Evolutionary conservation across 1,284 basidiomycete genomes (phyloP).

Genomic region (Malassezia restricta): DNA sequence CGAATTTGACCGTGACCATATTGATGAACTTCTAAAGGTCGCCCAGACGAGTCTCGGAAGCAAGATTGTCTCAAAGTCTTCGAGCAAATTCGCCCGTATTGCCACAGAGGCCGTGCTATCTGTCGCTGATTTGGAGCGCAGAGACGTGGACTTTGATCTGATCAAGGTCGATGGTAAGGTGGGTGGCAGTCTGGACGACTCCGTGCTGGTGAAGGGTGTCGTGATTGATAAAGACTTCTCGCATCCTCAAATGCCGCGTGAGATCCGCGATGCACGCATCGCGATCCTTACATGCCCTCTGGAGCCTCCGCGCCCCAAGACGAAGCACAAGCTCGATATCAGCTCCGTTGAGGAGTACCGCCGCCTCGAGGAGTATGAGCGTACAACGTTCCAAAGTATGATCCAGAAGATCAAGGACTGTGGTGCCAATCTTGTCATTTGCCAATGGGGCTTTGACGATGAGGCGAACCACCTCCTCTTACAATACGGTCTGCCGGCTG

Average conservation of each 20-base stretch:
- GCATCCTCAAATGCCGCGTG: constrained; percentile 90
- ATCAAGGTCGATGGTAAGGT: constrained; percentile 99
- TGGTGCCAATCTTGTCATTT: constrained; percentile 97
- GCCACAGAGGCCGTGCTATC: constrained; percentile 91
- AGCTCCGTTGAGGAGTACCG: constrained; percentile 95
- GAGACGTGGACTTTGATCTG: constrained; percentile 92
- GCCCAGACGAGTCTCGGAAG: constrained; percentile 91
- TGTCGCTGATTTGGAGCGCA: constrained; percentile 85
- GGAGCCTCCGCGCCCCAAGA: constrained; percentile 95
- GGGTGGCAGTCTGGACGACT: constrained; percentile 89
- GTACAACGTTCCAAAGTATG: constrained; percentile 91
- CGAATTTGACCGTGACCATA: constrained; percentile 69
- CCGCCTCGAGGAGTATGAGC: constrained; percentile 86
- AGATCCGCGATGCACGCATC: constrained; percentile 73
- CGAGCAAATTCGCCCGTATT: constrained; percentile 87
- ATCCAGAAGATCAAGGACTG: constrained; percentile 92
- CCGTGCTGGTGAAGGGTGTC: constrained; percentile 80
- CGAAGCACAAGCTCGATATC: constrained; percentile 98
- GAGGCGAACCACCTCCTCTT: constrained; percentile 96
- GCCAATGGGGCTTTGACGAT: constrained; percentile 99
- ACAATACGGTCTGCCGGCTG: constrained; percentile 95
- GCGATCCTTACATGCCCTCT: constrained; percentile 98
- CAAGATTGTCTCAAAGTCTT: constrained; percentile 97
- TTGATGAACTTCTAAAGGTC: constrained; percentile 62
- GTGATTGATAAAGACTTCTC: constrained; percentile 99